These are phyloP conservation scores for Leptoxyphium fumago DNA, from an alignment of 2,329 filamentous ascomycete species.

Conservation along the genomic window DNA sequence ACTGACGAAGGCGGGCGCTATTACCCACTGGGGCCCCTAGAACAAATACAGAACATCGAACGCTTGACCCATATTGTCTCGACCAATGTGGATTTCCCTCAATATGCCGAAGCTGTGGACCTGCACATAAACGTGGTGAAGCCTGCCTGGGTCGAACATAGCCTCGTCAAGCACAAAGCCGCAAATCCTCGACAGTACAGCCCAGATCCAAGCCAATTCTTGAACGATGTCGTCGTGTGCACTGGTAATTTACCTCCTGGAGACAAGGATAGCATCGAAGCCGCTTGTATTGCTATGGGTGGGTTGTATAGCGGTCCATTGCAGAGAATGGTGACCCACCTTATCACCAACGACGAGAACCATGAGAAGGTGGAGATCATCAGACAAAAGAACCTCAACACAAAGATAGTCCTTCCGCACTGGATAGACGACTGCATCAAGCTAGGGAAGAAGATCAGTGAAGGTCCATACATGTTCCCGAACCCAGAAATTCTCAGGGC, in stretches of 20 bases:
- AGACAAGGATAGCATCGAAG: conserved; percentile 85
- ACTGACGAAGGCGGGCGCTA: conserved; percentile 35
- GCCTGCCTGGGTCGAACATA: conserved; percentile 62
- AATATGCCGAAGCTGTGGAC: conserved; percentile 61
- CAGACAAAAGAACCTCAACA: conserved; percentile 48
- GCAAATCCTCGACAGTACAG: conserved; percentile 73
- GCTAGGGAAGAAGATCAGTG: conserved; percentile 79
- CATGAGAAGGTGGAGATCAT: conserved; percentile 56
- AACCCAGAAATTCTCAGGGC: conserved; percentile 61
- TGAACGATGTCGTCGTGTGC: conserved; percentile 68
- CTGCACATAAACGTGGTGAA: conserved; percentile 74
- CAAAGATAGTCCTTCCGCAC: conserved; percentile 81
- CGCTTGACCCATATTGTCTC: conserved; percentile 53
- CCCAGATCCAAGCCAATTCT: conserved; percentile 80
- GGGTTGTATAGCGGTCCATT: conserved; percentile 63
- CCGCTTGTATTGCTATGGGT: conserved; percentile 77
- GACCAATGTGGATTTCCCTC: conserved; percentile 78
- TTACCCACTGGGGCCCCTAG: conserved; percentile 24
- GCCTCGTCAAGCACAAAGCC: conserved; percentile 52
- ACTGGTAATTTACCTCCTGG: conserved; percentile 72
- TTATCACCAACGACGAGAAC: conserved; percentile 67
- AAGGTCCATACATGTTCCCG: conserved; percentile 71
- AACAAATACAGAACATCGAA: conserved; percentile 25
- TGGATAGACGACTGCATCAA: conserved; percentile 98
- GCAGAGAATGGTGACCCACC: conserved; percentile 66